phyloP scores from a whole-genome alignment of 257 asterid species.

The Jacaranda copaia region DNA sequence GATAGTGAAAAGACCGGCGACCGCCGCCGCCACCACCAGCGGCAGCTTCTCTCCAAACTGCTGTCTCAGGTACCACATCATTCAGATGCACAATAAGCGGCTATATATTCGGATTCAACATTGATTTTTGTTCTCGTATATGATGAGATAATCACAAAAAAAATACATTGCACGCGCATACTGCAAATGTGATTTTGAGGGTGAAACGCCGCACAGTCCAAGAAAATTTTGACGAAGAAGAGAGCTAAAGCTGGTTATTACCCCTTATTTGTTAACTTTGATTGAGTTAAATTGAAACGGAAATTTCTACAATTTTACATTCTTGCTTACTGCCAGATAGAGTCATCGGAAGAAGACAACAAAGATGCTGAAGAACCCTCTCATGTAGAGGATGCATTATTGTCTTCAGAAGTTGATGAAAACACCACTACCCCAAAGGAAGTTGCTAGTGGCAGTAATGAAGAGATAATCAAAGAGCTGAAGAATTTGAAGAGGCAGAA shows the following conservation, averaged over 20 bases:
- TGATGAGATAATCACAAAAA: too few relatives aligned
- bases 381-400: background rate
- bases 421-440: slow-evolving; percentile 11
- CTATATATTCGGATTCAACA: background rate
- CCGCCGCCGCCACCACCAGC: slow-evolving; percentile 33
- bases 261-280: background rate
- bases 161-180: background rate
- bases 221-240: background rate
- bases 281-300: too few relatives aligned
- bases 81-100: background rate
- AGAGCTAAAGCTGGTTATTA: background rate
- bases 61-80: slow-evolving; percentile 49
- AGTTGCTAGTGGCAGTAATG: background rate
- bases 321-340: slow-evolving; percentile 42
- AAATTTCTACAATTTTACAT: background rate
- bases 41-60: slow-evolving; percentile 41
- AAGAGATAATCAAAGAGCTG: slow-evolving; percentile 69
- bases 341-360: slow-evolving; percentile 47
- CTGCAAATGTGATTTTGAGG: background rate
- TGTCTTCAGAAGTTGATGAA: slow-evolving; percentile 2
- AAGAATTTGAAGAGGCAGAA: slow-evolving; percentile 72
- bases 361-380: slow-evolving; percentile 3
- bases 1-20: background rate
- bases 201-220: background rate
- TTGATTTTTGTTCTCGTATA: too few relatives aligned